phyloP scores from a whole-genome alignment of 352 stramenopile genomes.

The Phytopythium cucurbitacearum region DNA sequence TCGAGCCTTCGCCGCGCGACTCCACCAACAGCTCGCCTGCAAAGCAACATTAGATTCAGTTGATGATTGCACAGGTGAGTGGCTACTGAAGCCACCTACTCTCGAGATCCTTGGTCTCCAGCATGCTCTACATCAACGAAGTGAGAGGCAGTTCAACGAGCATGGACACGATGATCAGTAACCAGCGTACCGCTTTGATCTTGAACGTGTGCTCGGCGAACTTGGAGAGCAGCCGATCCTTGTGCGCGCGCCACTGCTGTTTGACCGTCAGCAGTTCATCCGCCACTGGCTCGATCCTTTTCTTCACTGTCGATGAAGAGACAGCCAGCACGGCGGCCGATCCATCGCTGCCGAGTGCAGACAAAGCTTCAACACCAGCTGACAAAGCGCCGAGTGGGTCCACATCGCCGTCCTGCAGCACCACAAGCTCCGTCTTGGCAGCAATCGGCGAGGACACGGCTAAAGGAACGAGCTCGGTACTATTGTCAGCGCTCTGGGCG shows the following conservation, averaged over 20 bases:
- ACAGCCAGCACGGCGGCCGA: background rate
- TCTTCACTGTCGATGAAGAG: slow-evolving; percentile 4
- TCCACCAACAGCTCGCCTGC: background rate
- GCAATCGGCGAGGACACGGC: slow-evolving; percentile 4
- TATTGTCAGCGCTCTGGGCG: background rate
- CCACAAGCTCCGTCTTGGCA: slow-evolving; percentile 34
- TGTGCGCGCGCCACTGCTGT: slow-evolving; percentile 61
- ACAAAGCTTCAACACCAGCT: slow-evolving; percentile 8
- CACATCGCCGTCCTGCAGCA: slow-evolving; percentile 61
- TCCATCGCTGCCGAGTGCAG: background rate
- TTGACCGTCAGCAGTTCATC: slow-evolving; percentile 35
- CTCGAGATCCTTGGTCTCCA: slow-evolving; percentile 68
- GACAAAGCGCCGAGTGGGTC: slow-evolving; percentile 59
- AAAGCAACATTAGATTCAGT: background rate
- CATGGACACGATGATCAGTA: background rate
- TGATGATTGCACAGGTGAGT: no score
- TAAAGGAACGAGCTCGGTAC: background rate
- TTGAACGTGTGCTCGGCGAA: slow-evolving; percentile 64
- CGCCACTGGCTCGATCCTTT: slow-evolving; percentile 1
- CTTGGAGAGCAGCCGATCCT: slow-evolving; percentile 58
- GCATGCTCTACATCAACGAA: slow-evolving; percentile 37
- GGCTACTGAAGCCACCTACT: slow-evolving; percentile 14
- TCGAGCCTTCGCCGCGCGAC: slow-evolving; percentile 5
- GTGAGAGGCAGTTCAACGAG: no score
- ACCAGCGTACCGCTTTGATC: slow-evolving; percentile 54